These are phyloP conservation scores for Thraustochytrium striatum DNA, from an alignment of 352 stramenopile species.

Conservation along the genomic window DNA sequence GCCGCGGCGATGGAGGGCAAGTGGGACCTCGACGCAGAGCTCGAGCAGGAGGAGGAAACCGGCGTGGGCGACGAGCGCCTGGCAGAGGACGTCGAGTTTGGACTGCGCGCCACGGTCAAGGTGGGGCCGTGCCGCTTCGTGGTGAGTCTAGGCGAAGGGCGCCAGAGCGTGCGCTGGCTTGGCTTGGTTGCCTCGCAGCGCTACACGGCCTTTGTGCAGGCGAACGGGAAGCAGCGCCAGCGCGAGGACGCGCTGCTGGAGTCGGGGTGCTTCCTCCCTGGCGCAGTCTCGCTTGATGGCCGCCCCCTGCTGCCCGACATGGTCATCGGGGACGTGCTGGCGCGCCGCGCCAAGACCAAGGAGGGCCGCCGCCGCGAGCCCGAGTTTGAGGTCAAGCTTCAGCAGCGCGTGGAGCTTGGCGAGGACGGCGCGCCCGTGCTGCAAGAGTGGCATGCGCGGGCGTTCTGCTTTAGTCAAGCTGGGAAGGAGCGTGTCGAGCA, in stretches of 20 bases:
- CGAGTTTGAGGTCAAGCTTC: conserved; percentile 29
- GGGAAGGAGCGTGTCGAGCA: background rate
- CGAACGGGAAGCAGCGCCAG: conserved; percentile 30
- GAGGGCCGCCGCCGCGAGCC: background rate
- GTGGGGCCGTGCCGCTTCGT: background rate
- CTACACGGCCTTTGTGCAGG: conserved; percentile 3
- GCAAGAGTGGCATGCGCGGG: background rate
- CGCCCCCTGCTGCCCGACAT: background rate
- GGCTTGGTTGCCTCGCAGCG: conserved; percentile 15
- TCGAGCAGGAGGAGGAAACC: background rate
- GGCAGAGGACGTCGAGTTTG: background rate
- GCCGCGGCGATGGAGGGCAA: background rate
- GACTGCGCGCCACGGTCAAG: background rate
- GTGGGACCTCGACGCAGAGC: background rate
- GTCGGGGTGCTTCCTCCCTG: conserved; percentile 7
- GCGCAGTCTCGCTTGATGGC: background rate
- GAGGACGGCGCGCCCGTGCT: conserved; percentile 27
- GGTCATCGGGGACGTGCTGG: background rate
- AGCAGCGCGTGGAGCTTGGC: conserved; percentile 3
- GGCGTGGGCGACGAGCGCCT: background rate
- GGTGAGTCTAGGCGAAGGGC: background rate
- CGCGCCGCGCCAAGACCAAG: background rate
- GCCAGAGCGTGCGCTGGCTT: conserved; percentile 17
- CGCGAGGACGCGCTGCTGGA: conserved; percentile 23
- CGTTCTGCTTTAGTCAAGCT: background rate